Base-by-base conservation (phyloP, 495 filamentous ascomycete genomes). In the Bombardia bombarda region DNA sequence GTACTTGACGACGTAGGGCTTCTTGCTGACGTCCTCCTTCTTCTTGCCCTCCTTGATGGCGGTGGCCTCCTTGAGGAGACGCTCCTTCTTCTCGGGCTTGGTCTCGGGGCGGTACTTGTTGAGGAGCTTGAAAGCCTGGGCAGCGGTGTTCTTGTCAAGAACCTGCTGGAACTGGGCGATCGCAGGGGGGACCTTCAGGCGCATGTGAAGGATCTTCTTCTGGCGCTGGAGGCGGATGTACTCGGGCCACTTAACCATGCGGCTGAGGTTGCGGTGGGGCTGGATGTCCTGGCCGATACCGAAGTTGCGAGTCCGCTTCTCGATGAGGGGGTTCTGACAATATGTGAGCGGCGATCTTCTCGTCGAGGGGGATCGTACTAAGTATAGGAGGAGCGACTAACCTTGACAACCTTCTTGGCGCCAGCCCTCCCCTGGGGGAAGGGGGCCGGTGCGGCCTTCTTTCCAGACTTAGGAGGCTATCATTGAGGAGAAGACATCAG, bases 401-500 rank as follows among this genome's bases (percentile, higher is more conserved):
- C 92, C 90, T 97, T 96, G 56, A 85, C 77, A 49, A 78, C 72
- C 83, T 97, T 98, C 87, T 97, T 97, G 56, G 77, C 74, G 61
- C 86, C 86, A 73, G 92, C 87, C 82, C 86, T 93, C 45, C 77
- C 77, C 72, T 89, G 84, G 53, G 90, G 88, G 83, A 94, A 96
- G 57, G 93, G 93, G 72, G 92, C 86, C 61, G 92, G 78, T 50
- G 93, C 90, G 73, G 84, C 77, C 74, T 90, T 94, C 83, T 92
- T 95, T 76, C 87, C 87, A 71, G 83, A 69, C 78, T 90, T 96
- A 56, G 86, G 84, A 84, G 93, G 89, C 93, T 97, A 75, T 95
- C 93, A 98, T 98, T 90, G 92, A 98, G 93, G 83, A 90, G 83
- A 89, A 90, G 80, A 82, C 73, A 88, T 94, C 84, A 93, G 86